phyloP scores from a whole-genome alignment of 176 grass and related monocot species.

The Triticum timopheevii region DNA sequence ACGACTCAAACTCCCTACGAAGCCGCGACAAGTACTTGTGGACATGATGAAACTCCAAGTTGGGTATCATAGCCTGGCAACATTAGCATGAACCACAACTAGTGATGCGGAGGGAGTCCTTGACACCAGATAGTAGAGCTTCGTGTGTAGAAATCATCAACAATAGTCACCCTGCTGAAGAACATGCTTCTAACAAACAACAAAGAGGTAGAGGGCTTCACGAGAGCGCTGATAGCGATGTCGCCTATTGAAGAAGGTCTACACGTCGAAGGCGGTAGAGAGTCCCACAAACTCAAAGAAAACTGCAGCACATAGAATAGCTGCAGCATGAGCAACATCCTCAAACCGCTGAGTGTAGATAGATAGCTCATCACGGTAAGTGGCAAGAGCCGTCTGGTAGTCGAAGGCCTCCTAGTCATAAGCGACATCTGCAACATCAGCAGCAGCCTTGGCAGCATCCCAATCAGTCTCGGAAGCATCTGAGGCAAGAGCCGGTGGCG shows the following conservation, averaged over 20 bases:
- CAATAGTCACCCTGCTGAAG: background rate
- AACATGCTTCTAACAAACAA: background rate
- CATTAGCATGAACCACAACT: background rate
- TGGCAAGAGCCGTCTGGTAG: background rate
- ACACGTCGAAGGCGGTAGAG: background rate
- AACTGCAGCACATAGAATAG: background rate
- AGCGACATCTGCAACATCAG: too few species aligned
- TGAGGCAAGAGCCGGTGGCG: too few species aligned
- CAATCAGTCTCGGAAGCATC: background rate
- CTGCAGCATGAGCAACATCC: background rate
- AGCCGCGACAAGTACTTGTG: background rate
- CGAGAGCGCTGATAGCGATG: accelerated
- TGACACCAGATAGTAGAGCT: background rate
- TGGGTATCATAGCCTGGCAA: background rate
- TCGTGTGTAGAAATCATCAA: background rate
- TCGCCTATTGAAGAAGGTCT: background rate
- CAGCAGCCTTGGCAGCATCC: background rate
- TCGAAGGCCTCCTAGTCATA: background rate
- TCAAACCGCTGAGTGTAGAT: background rate
- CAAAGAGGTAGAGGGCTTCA: background rate
- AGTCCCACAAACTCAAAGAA: background rate
- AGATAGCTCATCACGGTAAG: background rate
- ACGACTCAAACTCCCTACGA: background rate
- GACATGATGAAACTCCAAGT: background rate
- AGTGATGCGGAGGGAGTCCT: background rate